These are phyloP conservation scores for Morella rubra DNA, from an alignment of 306 rosid species.

Conservation along the genomic window DNA sequence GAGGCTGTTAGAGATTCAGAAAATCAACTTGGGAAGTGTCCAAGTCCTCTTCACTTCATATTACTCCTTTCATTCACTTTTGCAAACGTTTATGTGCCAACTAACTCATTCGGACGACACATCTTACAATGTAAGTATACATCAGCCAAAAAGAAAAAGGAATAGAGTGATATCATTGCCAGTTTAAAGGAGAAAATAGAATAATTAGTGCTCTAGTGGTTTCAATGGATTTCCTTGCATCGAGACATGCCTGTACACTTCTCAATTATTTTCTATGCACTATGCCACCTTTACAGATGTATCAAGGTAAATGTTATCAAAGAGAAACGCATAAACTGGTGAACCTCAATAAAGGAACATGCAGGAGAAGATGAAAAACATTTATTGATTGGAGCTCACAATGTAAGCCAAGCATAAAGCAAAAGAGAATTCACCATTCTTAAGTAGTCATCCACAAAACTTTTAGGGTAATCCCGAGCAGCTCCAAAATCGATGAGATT, in stretches of 20 bases:
- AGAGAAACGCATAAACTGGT: conserved; percentile 6
- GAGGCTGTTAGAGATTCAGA: background rate
- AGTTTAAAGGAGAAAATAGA: background rate
- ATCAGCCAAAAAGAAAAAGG: background rate
- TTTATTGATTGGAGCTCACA: conserved; percentile 20
- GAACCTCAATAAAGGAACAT: background rate
- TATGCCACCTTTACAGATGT: background rate
- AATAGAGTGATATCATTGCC: background rate
- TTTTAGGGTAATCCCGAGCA: conserved; percentile 77
- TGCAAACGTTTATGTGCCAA: too few species aligned
- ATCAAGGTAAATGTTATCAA: background rate
- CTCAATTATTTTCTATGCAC: background rate
- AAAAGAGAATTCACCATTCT: conserved; percentile 66
- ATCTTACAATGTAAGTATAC: too few species aligned
- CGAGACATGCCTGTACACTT: background rate
- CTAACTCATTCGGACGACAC: too few species aligned
- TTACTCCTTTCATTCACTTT: too few species aligned
- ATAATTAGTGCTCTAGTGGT: background rate
- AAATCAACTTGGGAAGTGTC: background rate
- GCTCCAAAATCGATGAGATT: conserved; percentile 97
- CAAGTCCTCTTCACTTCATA: too few species aligned
- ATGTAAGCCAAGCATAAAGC: conserved; percentile 7
- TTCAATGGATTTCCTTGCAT: background rate
- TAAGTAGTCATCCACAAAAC: conserved; percentile 83
- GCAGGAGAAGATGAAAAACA: conserved; percentile 8